Base-by-base conservation (phyloP, 176 grass and related monocot species). In the Guadua angustifolia region DNA sequence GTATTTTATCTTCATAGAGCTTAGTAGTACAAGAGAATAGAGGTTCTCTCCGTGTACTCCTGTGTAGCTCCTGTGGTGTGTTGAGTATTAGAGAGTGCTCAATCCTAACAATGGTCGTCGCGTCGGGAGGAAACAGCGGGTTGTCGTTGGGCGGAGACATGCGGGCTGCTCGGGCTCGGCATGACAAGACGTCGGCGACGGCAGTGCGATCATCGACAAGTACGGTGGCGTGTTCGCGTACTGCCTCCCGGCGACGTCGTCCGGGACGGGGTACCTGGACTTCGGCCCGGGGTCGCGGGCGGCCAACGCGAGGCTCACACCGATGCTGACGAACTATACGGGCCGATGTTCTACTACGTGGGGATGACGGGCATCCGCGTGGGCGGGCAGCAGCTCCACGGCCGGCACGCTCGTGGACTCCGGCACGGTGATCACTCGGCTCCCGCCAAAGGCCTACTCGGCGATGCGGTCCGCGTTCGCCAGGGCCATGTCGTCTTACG, bases 371-470 rank as follows among this genome's bases (percentile, higher is more conserved):
- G 78, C 3, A 88, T 95, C 38, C 79, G 71, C 66, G 95, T 95
- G 17, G 89, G 55, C 45, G 91, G 95, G 9, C 32, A 74, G 63
- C 57, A 73, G 25, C 50, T 33, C 82, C 16, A 22, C n/a, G 8
- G 68, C 79, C 32, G 93, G 91, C 7, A 74, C 91, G 46, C 66
- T 98, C 19, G 89, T 98, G 24, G 95, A 98, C 71, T 98, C 95
- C 8, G 95, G 95, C 62, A 98, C 95, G 42, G 93, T 98, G 44
- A 95, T 98, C 91, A 92, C 89, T 5, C 88, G 95, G 40, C 85
- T 95, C 2, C 95, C 91, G n/a, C 68, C 80, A 3, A 44, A 45
- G 24, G 93, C 96, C 32, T 98, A 98, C 93, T 13, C 12, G 1
- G 57, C 93, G 8, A 85, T 98, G 6, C 68, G 88, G 9, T 51